A percentile compares a stretch with the other conserved stretches of the same genome.
These are phyloP conservation scores for Linnemannia exigua DNA, from an alignment of 192 early-diverging fungal genomes.

Conservation along the genomic window DNA sequence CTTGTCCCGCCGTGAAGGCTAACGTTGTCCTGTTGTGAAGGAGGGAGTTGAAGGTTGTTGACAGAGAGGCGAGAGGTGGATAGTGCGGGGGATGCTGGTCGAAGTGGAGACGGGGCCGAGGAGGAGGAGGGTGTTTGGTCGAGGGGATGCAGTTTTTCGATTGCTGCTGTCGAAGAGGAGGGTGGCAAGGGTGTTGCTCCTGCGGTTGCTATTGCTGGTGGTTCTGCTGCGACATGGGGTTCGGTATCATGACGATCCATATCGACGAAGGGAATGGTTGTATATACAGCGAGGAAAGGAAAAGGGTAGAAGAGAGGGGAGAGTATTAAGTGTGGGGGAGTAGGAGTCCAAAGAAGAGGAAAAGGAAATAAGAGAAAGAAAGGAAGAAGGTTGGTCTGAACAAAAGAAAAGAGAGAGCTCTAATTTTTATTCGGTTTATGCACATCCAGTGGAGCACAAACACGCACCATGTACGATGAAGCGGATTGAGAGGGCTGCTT, in stretches of 20 bases:
- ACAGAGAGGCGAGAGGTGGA: slow-evolving; percentile 26
- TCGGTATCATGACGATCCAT: not conserved
- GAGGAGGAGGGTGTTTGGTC: too few relatives aligned
- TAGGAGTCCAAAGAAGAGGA: not conserved
- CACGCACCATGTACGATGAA: too few relatives aligned
- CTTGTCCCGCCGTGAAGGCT: slow-evolving; percentile 2
- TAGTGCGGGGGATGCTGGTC: slow-evolving; percentile 8
- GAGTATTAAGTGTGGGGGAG: not conserved
- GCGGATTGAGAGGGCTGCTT: too few relatives aligned
- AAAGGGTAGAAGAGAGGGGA: not conserved
- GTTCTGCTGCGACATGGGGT: not conserved
- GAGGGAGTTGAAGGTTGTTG: not conserved
- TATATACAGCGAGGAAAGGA: not conserved
- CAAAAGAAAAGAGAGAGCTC: not conserved
- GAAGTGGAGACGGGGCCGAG: not conserved
- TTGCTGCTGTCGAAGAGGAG: not conserved
- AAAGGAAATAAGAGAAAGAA: not conserved
- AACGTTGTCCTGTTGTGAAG: slow-evolving; percentile 6
- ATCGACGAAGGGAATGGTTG: not conserved
- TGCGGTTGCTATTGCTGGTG: slow-evolving; percentile 1
- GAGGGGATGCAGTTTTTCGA: not conserved
- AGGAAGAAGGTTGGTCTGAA: not conserved
- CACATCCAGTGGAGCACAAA: too few relatives aligned
- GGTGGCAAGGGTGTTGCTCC: not conserved
- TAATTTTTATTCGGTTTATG: not conserved